Conservation (phyloP, 768 basidiomycete species). For the Amanita polypyramis region DNA sequence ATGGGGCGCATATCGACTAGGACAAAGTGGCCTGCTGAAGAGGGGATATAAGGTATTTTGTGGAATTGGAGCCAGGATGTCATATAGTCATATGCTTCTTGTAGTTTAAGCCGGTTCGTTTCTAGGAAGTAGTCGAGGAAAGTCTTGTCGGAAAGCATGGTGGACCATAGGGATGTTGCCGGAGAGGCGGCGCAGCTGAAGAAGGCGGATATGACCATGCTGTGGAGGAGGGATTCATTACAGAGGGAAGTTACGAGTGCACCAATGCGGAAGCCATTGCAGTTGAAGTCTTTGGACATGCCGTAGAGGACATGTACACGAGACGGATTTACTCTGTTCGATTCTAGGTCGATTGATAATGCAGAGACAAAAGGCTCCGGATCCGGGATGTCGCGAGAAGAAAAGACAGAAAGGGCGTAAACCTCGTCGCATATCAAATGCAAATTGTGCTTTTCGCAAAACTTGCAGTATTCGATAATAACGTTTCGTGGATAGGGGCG, state of each 20-base stretch:
- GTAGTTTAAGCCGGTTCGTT: slow-evolving; percentile 10
- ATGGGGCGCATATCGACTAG: slow-evolving; percentile 10
- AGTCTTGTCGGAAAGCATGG: slow-evolving; percentile 14
- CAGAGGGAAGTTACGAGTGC: slow-evolving; percentile 12
- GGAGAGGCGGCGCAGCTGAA: slow-evolving; percentile 15
- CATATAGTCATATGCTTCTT: slow-evolving; percentile 15
- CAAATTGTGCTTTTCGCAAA: slow-evolving; percentile 14
- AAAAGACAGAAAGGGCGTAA: slow-evolving; percentile 18
- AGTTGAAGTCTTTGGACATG: slow-evolving; percentile 21
- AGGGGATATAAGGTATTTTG: slow-evolving; percentile 11
- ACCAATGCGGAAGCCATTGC: slow-evolving; percentile 18
- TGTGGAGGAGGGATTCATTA: slow-evolving; percentile 10
- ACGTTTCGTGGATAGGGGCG: slow-evolving; percentile 13
- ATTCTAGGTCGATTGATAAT: slow-evolving; percentile 14
- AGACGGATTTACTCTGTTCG: slow-evolving; percentile 12
- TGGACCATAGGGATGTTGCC: slow-evolving; percentile 14
- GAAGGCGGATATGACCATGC: slow-evolving; percentile 11
- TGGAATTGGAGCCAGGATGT: slow-evolving; percentile 17
- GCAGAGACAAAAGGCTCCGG: slow-evolving; percentile 16
- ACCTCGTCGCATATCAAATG: slow-evolving; percentile 21
- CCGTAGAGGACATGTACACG: slow-evolving; percentile 19
- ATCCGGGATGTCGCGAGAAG: slow-evolving; percentile 10
- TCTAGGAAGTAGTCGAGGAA: slow-evolving; percentile 12
- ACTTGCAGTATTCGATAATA: slow-evolving; percentile 13
- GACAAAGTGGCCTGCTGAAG: slow-evolving; percentile 13